phyloP scores from a whole-genome alignment of 179 eudicot genomes.

The Spinacia oleracea region DNA sequence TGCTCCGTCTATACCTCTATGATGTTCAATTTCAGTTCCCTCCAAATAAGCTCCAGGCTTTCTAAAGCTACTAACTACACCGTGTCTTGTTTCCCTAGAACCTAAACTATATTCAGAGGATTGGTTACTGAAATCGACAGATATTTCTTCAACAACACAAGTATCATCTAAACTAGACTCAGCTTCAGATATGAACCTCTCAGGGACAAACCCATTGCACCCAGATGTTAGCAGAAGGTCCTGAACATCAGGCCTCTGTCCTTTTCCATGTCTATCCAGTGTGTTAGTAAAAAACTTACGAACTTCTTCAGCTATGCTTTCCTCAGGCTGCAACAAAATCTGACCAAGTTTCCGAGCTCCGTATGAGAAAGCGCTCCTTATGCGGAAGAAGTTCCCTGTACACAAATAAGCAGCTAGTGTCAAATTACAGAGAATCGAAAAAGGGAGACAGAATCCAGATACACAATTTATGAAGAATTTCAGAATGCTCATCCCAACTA shows the following conservation, averaged over 20 bases:
- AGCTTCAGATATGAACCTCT: conserved; percentile 14
- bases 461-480: not conserved
- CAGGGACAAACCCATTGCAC: conserved; percentile 30
- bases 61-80: conserved; percentile 3
- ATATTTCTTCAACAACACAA: conserved; percentile 28
- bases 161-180: conserved; percentile 34
- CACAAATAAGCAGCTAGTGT: not conserved
- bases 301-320: conserved; percentile 59
- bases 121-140: conserved; percentile 13
- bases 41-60: conserved; percentile 21
- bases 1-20: conserved; percentile 12
- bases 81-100: conserved; percentile 18
- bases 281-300: conserved; percentile 70
- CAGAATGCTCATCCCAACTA: not conserved
- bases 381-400: conserved; percentile 82
- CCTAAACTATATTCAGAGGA: conserved; percentile 20
- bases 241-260: conserved; percentile 75
- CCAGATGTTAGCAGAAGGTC: conserved; percentile 35
- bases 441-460: not conserved
- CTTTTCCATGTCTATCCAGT: conserved; percentile 73
- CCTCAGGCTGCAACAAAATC: conserved; percentile 60
- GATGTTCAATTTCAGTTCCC: conserved; percentile 13
- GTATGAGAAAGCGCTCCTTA: conserved; percentile 80
- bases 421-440: not conserved
- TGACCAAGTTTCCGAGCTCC: conserved; percentile 82